phyloP scores from a whole-genome alignment of 2,329 filamentous ascomycete species.

The Periconia macrospinosa region DNA sequence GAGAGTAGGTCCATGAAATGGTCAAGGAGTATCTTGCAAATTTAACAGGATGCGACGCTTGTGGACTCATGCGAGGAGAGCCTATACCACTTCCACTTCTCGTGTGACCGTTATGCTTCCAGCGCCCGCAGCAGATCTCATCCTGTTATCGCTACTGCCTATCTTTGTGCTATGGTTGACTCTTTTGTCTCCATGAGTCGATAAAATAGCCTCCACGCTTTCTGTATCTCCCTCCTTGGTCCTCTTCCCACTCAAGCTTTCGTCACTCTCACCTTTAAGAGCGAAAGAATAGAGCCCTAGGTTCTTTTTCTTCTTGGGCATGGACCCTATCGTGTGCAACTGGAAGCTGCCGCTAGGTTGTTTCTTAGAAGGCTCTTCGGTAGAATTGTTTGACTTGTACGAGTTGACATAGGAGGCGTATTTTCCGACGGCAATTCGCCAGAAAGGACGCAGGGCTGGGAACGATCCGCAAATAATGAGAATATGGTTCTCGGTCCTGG shows the following conservation, averaged over 20 bases:
- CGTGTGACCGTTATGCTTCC: too few relatives aligned
- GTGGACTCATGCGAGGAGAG: too few relatives aligned
- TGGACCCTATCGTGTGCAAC: background rate
- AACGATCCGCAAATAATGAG: background rate
- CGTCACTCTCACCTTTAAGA: background rate
- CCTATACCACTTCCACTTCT: too few relatives aligned
- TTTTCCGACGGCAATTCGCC: background rate
- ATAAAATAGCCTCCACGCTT: background rate
- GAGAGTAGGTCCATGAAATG: too few relatives aligned
- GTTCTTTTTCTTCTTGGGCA: background rate
- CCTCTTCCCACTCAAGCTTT: background rate
- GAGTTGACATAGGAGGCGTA: background rate
- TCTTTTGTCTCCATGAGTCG: background rate
- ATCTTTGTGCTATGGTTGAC: too few relatives aligned
- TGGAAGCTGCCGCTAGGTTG: background rate
- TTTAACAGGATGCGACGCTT: too few relatives aligned
- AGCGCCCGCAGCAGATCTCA: too few relatives aligned
- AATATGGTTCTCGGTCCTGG: background rate
- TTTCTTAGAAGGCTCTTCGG: background rate
- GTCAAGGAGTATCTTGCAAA: too few relatives aligned
- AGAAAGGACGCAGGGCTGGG: background rate
- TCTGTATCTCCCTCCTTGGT: background rate
- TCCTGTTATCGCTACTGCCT: too few relatives aligned
- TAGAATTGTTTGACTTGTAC: background rate
- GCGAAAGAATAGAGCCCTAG: background rate